Evolutionary conservation across 2,329 filamentous ascomycete species (phyloP).

Genomic region (Arthroderma sp.): DNA sequence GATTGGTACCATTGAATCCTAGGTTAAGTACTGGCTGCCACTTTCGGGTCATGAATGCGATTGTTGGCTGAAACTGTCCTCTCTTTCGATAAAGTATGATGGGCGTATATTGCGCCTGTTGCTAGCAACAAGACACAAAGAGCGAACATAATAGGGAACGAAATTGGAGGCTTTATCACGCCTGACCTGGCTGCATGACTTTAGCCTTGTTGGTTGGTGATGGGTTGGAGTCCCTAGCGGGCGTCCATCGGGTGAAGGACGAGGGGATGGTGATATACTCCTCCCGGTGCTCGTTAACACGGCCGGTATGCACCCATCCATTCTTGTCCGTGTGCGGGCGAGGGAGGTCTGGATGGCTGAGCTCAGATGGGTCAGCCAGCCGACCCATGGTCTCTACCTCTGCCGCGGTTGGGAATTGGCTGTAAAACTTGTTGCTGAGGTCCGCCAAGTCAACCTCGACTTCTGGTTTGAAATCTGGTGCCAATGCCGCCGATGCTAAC

Average conservation of each 20-base stretch:
- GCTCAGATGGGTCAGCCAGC: slow-evolving; percentile 7
- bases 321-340: slow-evolving; percentile 21
- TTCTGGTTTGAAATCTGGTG: slow-evolving; percentile 14
- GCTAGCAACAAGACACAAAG: not conserved
- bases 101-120: not conserved
- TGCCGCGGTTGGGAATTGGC: not conserved
- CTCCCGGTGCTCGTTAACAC: slow-evolving; percentile 17
- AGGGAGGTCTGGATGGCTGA: slow-evolving; percentile 15
- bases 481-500: slow-evolving; percentile 15
- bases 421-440: slow-evolving; percentile 12
- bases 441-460: slow-evolving; percentile 14
- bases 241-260: not conserved
- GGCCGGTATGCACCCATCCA: slow-evolving; percentile 24
- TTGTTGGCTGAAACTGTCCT: too few relatives aligned
- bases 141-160: not conserved
- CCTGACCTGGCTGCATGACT: not conserved
- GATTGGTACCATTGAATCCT: not conserved
- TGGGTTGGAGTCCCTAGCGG: not conserved
- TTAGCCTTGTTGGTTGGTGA: not conserved
- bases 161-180: not conserved
- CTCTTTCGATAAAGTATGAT: too few relatives aligned
- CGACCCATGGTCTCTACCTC: not conserved
- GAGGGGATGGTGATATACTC: not conserved
- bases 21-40: not conserved
- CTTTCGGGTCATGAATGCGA: not conserved